phyloP scores from a whole-genome alignment of 1,284 basidiomycete species.

The Sphagnurus paluster region DNA sequence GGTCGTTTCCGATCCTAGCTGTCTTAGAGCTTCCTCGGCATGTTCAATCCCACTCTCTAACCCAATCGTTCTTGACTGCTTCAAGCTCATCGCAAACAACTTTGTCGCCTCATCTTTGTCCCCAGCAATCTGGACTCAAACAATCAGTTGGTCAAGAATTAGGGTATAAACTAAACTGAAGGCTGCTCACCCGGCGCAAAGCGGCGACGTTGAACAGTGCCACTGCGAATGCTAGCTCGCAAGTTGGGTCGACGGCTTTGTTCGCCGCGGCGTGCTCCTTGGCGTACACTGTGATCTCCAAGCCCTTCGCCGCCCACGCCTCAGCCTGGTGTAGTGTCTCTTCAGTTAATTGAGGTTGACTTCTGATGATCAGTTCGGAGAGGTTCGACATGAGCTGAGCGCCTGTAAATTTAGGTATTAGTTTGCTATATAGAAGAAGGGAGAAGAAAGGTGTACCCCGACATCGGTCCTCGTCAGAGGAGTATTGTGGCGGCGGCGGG shows the following conservation, averaged over 20 bases:
- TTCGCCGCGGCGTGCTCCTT: constrained; percentile 30
- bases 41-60: constrained; percentile 51
- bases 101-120: constrained; percentile 45
- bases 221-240: constrained; percentile 59
- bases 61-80: constrained; percentile 49
- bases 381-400: constrained; percentile 72
- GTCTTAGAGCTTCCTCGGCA: constrained; percentile 46
- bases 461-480: constrained; percentile 55
- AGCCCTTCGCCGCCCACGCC: constrained; percentile 57
- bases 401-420: constrained; percentile 35
- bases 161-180: not conserved
- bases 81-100: constrained; percentile 45
- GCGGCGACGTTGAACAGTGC: constrained; percentile 63
- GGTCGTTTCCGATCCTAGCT: constrained; percentile 31
- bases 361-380: constrained; percentile 56
- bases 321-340: constrained; percentile 57
- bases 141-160: not conserved
- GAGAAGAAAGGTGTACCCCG: constrained; percentile 40
- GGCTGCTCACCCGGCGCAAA: constrained; percentile 35
- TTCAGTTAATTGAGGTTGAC: constrained; percentile 37
- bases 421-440: not conserved
- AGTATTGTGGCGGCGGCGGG: constrained; percentile 42
- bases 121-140: constrained; percentile 50
- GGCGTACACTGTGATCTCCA: constrained; percentile 46
- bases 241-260: constrained; percentile 32